Conservation (phyloP, 805 yeast species). For the Candida succiphila region DNA sequence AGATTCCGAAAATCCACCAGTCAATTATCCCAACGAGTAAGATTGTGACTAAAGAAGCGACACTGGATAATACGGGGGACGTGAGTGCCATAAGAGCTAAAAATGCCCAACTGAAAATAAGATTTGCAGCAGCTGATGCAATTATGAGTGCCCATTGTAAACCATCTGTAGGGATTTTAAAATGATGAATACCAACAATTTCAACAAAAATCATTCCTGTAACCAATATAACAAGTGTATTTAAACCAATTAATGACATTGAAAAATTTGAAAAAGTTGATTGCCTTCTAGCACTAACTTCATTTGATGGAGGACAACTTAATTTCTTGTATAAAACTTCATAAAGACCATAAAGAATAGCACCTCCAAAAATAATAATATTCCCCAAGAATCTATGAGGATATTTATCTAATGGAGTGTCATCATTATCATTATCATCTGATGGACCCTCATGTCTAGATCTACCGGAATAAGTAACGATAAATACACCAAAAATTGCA, state of each 20-base stretch:
- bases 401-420: slow-evolving; percentile 20
- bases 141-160: slow-evolving; percentile 33
- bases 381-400: slow-evolving; percentile 65
- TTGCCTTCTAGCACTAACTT: slow-evolving; percentile 55
- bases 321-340: slow-evolving; percentile 74
- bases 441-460: slow-evolving; percentile 4
- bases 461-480: slow-evolving; percentile 62
- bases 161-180: slow-evolving; percentile 37
- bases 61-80: slow-evolving; percentile 73
- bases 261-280: slow-evolving; percentile 73
- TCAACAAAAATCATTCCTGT: slow-evolving; percentile 38
- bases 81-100: slow-evolving; percentile 75
- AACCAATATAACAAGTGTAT: slow-evolving; percentile 42
- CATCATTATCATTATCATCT: no score
- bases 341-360: slow-evolving; percentile 69
- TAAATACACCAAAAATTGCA: slow-evolving; percentile 66
- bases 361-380: slow-evolving; percentile 60
- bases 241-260: slow-evolving; percentile 57
- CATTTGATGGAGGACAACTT: slow-evolving; percentile 62
- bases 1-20: slow-evolving; percentile 54
- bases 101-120: slow-evolving; percentile 62
- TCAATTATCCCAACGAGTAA: slow-evolving; percentile 72
- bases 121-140: slow-evolving; percentile 51
- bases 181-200: slow-evolving; percentile 43
- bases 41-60: slow-evolving; percentile 55